Conservation (phyloP, 1,284 basidiomycete genomes). For the Apiotrichum domesticum region DNA sequence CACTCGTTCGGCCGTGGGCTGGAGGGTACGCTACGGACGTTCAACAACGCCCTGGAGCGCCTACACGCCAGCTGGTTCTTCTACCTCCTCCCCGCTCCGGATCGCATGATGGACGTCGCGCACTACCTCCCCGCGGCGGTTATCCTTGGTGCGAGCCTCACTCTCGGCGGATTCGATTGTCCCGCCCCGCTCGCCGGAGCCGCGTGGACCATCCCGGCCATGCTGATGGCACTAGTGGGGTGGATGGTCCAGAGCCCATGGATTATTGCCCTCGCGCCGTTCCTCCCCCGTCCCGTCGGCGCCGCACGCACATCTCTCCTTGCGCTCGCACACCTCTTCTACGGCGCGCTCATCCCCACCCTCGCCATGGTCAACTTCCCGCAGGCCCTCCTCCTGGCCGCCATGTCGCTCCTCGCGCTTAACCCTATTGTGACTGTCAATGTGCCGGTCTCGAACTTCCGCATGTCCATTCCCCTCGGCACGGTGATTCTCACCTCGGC, state of each 20-base stretch:
- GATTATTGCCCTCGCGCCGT: constrained; percentile 18
- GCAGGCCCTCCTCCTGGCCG: constrained; percentile 63
- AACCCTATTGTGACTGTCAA: constrained; percentile 1
- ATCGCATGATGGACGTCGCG: constrained; percentile 81
- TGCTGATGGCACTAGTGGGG: constrained; percentile 13
- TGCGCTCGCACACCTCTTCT: constrained; percentile 50
- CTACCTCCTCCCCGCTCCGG: constrained; percentile 70
- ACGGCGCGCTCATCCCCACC: constrained; percentile 75
- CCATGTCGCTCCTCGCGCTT: constrained; percentile 51
- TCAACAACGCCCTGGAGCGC: constrained; percentile 87
- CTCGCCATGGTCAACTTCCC: constrained; percentile 85
- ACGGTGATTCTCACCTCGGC: neutral
- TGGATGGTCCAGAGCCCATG: constrained; percentile 20
- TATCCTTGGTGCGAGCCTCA: constrained; percentile 70
- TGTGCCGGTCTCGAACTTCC: neutral
- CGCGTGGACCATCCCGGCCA: constrained; percentile 19
- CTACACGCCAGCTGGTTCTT: constrained; percentile 95
- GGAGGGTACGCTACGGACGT: constrained; percentile 78
- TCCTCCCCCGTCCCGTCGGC: constrained; percentile 54
- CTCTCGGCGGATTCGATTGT: constrained; percentile 69
- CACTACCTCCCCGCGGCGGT: constrained; percentile 80
- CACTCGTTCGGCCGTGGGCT: constrained; percentile 79
- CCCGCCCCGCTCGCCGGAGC: constrained; percentile 61
- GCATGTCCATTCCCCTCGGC: constrained; percentile 2
- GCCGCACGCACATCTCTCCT: constrained; percentile 27